Conservation (phyloP, 306 rosid genomes). For the Medicago ruthenica region DNA sequence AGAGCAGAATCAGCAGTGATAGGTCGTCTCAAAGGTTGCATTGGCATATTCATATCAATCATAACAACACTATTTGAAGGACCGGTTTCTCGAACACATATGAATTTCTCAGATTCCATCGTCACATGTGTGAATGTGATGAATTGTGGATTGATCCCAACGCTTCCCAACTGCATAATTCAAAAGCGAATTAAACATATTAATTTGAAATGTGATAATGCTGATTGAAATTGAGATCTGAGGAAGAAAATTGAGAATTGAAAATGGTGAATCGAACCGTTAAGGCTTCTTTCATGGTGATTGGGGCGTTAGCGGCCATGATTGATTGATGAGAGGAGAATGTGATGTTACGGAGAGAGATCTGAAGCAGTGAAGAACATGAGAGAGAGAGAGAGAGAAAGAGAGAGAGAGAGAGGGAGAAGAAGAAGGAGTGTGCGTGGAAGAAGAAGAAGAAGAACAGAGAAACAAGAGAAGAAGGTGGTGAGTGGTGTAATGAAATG, state of each 20-base stretch:
- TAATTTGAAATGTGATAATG: slow-evolving; percentile 12
- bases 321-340: slow-evolving; percentile 16
- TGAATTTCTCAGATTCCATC: slow-evolving; percentile 85
- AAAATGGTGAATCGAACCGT: slow-evolving; percentile 53
- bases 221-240: slow-evolving; percentile 36
- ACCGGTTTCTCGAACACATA: slow-evolving; percentile 80
- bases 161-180: slow-evolving; percentile 56
- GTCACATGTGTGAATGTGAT: slow-evolving; percentile 82
- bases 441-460: slow-evolving; percentile 16
- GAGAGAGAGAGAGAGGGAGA: slow-evolving; percentile 29
- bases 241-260: background rate
- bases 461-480: background rate
- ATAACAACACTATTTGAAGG: slow-evolving; percentile 80
- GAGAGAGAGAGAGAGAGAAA: background rate
- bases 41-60: slow-evolving; percentile 78
- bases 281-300: slow-evolving; percentile 68
- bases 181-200: no score
- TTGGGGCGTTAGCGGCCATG: slow-evolving; percentile 79
- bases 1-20: slow-evolving; percentile 84
- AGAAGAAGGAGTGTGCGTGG: slow-evolving; percentile 46
- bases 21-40: slow-evolving; percentile 84
- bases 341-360: slow-evolving; percentile 44
- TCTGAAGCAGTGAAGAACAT: slow-evolving; percentile 48
- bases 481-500: background rate
- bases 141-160: slow-evolving; percentile 77